These are phyloP conservation scores for Sporothrix protearum DNA, from an alignment of 2,329 filamentous ascomycete genomes.

Conservation along the genomic window DNA sequence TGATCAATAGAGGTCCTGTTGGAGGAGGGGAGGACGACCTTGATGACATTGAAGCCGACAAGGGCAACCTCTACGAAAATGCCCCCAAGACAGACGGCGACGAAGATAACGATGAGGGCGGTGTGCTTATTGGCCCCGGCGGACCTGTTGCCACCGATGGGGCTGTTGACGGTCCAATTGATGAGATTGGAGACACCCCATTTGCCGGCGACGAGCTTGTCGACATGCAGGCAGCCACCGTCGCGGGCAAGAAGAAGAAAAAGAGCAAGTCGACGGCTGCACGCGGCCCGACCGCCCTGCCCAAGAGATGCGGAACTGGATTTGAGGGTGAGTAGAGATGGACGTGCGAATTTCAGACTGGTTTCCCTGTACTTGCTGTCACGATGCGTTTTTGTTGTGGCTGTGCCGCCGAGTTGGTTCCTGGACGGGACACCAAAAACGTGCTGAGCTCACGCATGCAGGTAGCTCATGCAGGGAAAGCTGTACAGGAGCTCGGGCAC, in stretches of 20 bases:
- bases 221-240: conserved; percentile 10
- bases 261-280: conserved; percentile 39
- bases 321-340: conserved; percentile 55
- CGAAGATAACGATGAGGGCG: background rate
- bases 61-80: background rate
- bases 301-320: conserved; percentile 54
- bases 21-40: background rate
- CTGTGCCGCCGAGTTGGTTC: background rate
- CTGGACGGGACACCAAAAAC: background rate
- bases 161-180: background rate
- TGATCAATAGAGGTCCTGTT: background rate
- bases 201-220: background rate
- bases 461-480: background rate
- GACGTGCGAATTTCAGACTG: background rate
- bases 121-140: background rate
- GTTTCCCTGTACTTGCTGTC: background rate
- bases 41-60: background rate
- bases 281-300: conserved; percentile 42
- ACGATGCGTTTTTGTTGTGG: background rate
- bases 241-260: conserved; percentile 36
- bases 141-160: background rate
- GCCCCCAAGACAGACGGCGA: background rate
- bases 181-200: no score
- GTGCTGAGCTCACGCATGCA: background rate
- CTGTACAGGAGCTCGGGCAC: background rate